Base-by-base conservation (phyloP, 2,329 filamentous ascomycete genomes). In the Graphilbum sp. region DNA sequence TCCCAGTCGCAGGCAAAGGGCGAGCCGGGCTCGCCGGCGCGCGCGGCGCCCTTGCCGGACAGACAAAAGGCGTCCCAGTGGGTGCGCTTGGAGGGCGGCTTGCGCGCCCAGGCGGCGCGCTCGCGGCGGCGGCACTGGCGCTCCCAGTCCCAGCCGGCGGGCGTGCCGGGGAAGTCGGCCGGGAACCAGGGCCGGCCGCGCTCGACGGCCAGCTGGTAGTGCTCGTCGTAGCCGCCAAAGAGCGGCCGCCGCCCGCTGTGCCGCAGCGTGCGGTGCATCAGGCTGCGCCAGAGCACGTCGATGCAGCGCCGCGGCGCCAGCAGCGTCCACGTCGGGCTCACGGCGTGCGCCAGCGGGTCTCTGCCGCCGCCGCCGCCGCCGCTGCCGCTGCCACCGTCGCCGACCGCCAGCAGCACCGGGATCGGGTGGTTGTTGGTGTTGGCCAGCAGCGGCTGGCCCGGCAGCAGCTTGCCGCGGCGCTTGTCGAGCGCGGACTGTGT, bases 281-380 rank as follows among this genome's bases (percentile, higher is more conserved):
- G 7, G n/a, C 30, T 17, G 49, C 88, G 79, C 90, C 90, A 98
- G 24, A 95, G 65, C 0, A 84, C 74, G 27, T 75, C 64, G 27
- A 96, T 79, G 49, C 83, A 94, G 52, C 83, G 86, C 85, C 88
- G 95, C 0, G 90, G 90, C 3, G 90, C 67, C 19, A 96, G 64
- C 2, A 96, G 54, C 0, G 78, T 90, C 85, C 86, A 96, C 6
- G 39, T 38, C 1, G 38, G 19, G 23, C 39, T 42, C 15, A 38
- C 15, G n/a, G 25, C 16, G 32, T 18, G 21, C 21, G 21, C 11
- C 21, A 24, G 21, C n/a, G n/a, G n/a, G 21, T 5, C 21, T 24
- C 21, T 24, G 21, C 21, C 21, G 36, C 29, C 27, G 3, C 18
- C 3, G 0, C 0, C 11, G 38, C 34, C 16, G 2, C 25, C 17